These are phyloP conservation scores for Pelagophyceae sp. DNA, from an alignment of 352 stramenopile species.

Conservation along the genomic window DNA sequence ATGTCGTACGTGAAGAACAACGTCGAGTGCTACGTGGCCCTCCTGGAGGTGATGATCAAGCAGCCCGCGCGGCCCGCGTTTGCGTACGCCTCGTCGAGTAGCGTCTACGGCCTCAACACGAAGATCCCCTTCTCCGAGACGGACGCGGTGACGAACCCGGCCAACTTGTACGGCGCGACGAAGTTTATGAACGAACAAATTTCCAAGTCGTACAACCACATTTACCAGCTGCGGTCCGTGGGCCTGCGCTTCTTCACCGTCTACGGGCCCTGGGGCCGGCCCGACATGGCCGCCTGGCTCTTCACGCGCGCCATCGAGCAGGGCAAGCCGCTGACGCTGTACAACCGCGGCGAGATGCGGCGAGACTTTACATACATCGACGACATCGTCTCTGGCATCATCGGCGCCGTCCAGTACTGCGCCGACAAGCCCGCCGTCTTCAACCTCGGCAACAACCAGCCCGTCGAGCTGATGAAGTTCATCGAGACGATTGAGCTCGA, in stretches of 20 bases:
- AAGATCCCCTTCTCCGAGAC: slow-evolving; percentile 69
- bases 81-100: slow-evolving; percentile 77
- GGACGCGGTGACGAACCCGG: slow-evolving; percentile 72
- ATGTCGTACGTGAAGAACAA: slow-evolving; percentile 73
- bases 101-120: slow-evolving; percentile 71
- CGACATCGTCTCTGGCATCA: slow-evolving; percentile 82
- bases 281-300: slow-evolving; percentile 82
- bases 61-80: slow-evolving; percentile 38
- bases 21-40: slow-evolving; percentile 56
- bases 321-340: slow-evolving; percentile 61
- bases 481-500: slow-evolving; percentile 62
- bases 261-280: slow-evolving; percentile 79
- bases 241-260: slow-evolving; percentile 87
- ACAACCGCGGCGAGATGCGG: slow-evolving; percentile 53
- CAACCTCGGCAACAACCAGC: slow-evolving; percentile 64
- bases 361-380: slow-evolving; percentile 85
- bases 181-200: slow-evolving; percentile 86
- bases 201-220: slow-evolving; percentile 77
- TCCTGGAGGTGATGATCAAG: slow-evolving; percentile 62
- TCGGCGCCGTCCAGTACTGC: slow-evolving; percentile 31
- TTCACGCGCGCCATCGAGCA: slow-evolving; percentile 71
- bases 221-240: slow-evolving; percentile 75
- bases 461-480: slow-evolving; percentile 59
- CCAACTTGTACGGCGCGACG: slow-evolving; percentile 74
- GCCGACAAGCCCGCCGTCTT: slow-evolving; percentile 60